Conservation (phyloP, 2,329 filamentous ascomycete species). For the Calonectria honghensis region DNA sequence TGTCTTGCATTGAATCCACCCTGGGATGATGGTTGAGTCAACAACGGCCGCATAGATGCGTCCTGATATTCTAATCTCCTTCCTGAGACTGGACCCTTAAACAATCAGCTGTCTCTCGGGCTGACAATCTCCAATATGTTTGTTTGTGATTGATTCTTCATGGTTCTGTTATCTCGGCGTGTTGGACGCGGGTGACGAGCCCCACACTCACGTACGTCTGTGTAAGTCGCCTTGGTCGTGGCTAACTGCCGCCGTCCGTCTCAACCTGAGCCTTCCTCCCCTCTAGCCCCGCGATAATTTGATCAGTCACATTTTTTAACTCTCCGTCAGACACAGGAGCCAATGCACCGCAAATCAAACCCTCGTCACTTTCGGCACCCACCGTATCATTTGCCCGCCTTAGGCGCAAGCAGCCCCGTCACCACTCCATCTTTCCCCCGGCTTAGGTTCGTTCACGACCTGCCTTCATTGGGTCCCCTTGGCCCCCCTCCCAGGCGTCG, state of each 20-base stretch:
- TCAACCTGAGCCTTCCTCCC: conserved; percentile 20
- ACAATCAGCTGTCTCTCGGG: not conserved
- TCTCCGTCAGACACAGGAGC: conserved; percentile 25
- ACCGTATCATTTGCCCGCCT: conserved; percentile 25
- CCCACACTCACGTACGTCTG: conserved; percentile 17
- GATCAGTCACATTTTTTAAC: conserved; percentile 28
- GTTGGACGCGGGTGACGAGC: conserved; percentile 10
- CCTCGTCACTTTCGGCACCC: conserved; percentile 17
- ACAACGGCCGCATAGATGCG: not conserved
- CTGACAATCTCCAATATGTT: not conserved
- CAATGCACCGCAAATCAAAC: conserved; percentile 39
- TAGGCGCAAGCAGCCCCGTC: conserved; percentile 29
- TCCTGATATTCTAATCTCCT: conserved; percentile 20
- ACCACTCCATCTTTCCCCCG: conserved; percentile 5
- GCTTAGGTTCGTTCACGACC: conserved; percentile 1
- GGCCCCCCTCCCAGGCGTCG: not conserved
- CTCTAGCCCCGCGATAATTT: conserved; percentile 27
- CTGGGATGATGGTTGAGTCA: conserved; percentile 21
- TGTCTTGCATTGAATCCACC: conserved; percentile 18
- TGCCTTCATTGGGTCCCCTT: conserved; percentile 10
- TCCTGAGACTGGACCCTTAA: not conserved
- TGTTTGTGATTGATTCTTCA: not conserved
- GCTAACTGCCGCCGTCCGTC: conserved; percentile 14
- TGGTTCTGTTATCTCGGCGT: conserved; percentile 16
- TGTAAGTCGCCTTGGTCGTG: conserved; percentile 16